Conservation (phyloP, 306 rosid genomes). For the Cucurbita pepo region DNA sequence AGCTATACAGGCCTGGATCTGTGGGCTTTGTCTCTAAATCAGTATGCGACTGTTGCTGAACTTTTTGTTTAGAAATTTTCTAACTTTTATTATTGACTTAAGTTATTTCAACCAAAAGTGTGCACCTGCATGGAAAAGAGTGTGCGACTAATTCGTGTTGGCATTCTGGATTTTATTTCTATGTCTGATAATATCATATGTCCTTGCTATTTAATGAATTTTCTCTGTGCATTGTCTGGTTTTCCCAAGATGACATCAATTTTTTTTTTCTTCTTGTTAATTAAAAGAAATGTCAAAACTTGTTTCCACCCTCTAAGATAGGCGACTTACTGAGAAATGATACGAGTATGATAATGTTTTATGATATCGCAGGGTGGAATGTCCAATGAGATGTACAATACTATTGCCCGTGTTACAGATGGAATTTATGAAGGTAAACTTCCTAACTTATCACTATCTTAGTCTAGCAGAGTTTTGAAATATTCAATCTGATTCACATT, state of each 20-base stretch:
- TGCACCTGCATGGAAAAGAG: background rate
- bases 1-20: conserved; percentile 99
- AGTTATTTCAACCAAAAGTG: background rate
- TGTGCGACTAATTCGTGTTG: background rate
- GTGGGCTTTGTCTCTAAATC: conserved; percentile 99
- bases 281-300: background rate
- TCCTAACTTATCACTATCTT: background rate
- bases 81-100: conserved; percentile 1
- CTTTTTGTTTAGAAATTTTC: conserved; percentile 3
- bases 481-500: background rate
- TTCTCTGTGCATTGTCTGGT: too few relatives aligned
- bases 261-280: background rate
- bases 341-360: conserved; percentile 5
- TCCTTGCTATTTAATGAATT: too few relatives aligned
- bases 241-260: background rate
- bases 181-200: too few relatives aligned
- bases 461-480: conserved; percentile 2
- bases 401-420: conserved; percentile 86
- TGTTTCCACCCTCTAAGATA: background rate
- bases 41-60: conserved; percentile 34
- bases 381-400: conserved; percentile 92
- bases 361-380: conserved; percentile 76
- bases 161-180: background rate
- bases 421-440: conserved; percentile 86
- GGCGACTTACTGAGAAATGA: conserved; percentile 9